Evolutionary conservation across 257 asterid genomes (phyloP), one percentile per base, ranked within the genome.

Genomic region (Ophiorrhiza pumila): DNA sequence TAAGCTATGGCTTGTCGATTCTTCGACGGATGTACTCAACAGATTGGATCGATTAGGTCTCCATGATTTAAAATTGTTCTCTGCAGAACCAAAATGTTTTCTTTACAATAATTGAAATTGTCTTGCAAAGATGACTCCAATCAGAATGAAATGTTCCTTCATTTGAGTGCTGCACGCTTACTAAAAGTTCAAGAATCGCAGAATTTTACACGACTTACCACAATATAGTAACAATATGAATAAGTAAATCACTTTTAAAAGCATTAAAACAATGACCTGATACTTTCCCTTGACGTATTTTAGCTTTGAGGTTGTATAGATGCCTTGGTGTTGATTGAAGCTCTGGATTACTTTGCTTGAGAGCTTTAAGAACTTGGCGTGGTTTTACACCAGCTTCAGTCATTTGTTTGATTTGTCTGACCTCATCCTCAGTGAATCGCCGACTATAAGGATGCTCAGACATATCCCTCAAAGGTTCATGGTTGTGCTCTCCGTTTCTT

Each of bases 321-420:
- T 84, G 85, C 58, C 88, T 77, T 23, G 82, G 85, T 45, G 88
- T 84, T n/a, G 85, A 79, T 22, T 81, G 82, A 74, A 81, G 82
- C 29, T 81, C 85, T 0, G 87, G 88, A 69, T 84, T 84, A 71
- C 65, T 81, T 68, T 81, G 82, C 77, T 84, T 84, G 25, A 84
- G 82, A 77, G 81, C 71, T 63, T 79, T 65, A 65, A 84, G 84
- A 80, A 84, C 78, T 55, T 81, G 78, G 42, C 72, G 77, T 27
- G 88, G 88, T 71, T 81, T 81, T 62, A 77, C 75, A 45, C 85
- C 88, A 74, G 88, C 88, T 77, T 84, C 88, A 14, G 82, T 79
- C 88, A 84, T 81, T 68, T 66, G 68, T 74, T 79, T 81, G 75
- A 84, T 84, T 69, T 79, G 81, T 70, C 65, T 63, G 47, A 81